Conservation (phyloP, 345 rosid species). For the Combretum micranthum region DNA sequence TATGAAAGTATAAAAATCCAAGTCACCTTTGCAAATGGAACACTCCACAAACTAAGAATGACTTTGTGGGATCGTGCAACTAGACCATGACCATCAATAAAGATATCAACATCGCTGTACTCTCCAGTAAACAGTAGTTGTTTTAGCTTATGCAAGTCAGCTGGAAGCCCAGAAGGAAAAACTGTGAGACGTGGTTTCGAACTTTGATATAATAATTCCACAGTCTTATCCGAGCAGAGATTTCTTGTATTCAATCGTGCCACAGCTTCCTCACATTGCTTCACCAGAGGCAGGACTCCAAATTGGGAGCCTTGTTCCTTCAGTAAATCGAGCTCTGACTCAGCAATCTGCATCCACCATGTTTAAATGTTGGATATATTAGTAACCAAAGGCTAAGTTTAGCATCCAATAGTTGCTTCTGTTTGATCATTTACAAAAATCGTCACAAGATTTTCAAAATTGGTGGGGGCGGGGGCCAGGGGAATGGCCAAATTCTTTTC, state of each 20-base stretch:
- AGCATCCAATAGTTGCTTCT: too few species aligned
- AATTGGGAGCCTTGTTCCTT: constrained; percentile 49
- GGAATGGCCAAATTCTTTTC: too few species aligned
- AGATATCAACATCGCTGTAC: constrained; percentile 55
- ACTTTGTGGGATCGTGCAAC: constrained; percentile 64
- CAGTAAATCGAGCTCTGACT: constrained; percentile 55
- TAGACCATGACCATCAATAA: constrained; percentile 55
- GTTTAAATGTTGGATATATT: background rate
- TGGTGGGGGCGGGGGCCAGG: too few species aligned
- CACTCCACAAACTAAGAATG: constrained; percentile 81
- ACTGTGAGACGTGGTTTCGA: constrained; percentile 32
- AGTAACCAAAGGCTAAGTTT: background rate
- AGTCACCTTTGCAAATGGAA: constrained; percentile 85
- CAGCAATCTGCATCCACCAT: constrained; percentile 46
- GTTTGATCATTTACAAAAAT: too few species aligned
- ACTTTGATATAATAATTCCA: constrained; percentile 56
- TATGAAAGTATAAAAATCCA: constrained; percentile 2
- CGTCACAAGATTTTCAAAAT: too few species aligned
- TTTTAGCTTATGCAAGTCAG: constrained; percentile 55
- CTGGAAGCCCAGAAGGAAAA: constrained; percentile 65
- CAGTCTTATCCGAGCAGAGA: constrained; percentile 40
- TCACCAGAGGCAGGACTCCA: constrained; percentile 66
- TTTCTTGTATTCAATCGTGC: constrained; percentile 49
- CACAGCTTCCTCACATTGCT: constrained; percentile 67
- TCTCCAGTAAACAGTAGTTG: constrained; percentile 37